These are phyloP conservation scores for Kokia cookei DNA, from an alignment of 441 rosid genomes.

Conservation along the genomic window DNA sequence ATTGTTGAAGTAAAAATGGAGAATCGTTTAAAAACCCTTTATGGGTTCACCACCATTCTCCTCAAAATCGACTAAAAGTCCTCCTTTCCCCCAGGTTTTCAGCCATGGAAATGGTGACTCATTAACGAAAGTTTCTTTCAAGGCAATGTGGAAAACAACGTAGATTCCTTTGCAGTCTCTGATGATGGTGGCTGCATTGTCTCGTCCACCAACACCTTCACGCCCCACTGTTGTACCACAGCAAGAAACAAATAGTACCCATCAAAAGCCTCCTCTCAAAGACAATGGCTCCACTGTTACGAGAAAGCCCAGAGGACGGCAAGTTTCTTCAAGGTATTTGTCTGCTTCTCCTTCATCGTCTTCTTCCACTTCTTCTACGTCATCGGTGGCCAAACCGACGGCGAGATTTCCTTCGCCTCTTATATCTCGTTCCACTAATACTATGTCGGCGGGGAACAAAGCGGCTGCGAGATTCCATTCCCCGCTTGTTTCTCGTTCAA, in stretches of 20 bases:
- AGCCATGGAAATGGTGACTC: background rate
- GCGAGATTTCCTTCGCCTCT: constrained; percentile 32
- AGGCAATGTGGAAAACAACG: constrained; percentile 34
- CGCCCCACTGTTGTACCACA: constrained; percentile 6
- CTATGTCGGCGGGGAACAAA: constrained; percentile 16
- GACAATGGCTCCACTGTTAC: constrained; percentile 20
- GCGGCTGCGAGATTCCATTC: constrained; percentile 36
- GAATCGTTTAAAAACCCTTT: constrained; percentile 9
- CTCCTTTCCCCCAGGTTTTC: constrained; percentile 11
- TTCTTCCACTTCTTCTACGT: constrained; percentile 28
- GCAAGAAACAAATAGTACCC: background rate
- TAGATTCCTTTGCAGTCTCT: constrained; percentile 5
- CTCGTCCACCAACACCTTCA: constrained; percentile 36
- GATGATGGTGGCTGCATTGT: constrained; percentile 60
- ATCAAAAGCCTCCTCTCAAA: constrained; percentile 29
- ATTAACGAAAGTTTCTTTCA: background rate
- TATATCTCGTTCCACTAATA: constrained; percentile 15
- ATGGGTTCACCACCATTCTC: background rate
- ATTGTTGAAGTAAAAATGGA: constrained; percentile 8
- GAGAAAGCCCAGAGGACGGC: constrained; percentile 52
- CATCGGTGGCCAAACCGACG: constrained; percentile 12
- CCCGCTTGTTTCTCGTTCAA: constrained; percentile 38
- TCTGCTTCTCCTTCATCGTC: constrained; percentile 69
- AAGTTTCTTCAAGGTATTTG: constrained; percentile 76
- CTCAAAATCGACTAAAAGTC: background rate